Percentiles rank a stretch among this genome's conserved stretches.
phyloP scores from a whole-genome alignment of 2,329 filamentous ascomycete species.

The Arthrobotrys conoides region DNA sequence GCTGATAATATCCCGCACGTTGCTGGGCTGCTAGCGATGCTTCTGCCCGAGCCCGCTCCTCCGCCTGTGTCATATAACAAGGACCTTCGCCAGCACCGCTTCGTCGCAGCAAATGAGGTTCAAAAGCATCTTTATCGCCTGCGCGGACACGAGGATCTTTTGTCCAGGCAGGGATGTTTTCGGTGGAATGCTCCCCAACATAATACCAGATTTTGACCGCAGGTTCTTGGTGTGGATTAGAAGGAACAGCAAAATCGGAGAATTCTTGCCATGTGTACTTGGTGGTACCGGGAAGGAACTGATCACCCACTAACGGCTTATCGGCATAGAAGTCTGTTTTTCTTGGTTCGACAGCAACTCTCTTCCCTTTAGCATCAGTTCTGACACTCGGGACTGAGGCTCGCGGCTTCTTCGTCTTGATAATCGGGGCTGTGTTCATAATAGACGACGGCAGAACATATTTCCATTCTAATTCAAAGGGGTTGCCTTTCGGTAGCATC shows the following conservation, averaged over 20 bases:
- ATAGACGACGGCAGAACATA: slow-evolving; percentile 66
- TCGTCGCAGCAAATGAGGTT: slow-evolving; percentile 51
- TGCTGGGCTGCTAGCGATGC: slow-evolving; percentile 27
- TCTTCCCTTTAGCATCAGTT: slow-evolving; percentile 50
- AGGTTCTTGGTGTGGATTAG: slow-evolving; percentile 46
- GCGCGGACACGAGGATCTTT: slow-evolving; percentile 41
- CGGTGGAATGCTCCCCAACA: slow-evolving; percentile 46
- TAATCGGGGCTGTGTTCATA: slow-evolving; percentile 45
- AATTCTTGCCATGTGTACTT: slow-evolving; percentile 51
- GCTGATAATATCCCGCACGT: slow-evolving; percentile 44
- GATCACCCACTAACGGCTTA: slow-evolving; percentile 41
- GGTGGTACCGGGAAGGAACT: slow-evolving; percentile 48
- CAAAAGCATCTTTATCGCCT: slow-evolving; percentile 46
- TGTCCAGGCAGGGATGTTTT: slow-evolving; percentile 57
- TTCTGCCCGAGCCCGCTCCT: slow-evolving; percentile 32
- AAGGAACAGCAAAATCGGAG: slow-evolving; percentile 17
- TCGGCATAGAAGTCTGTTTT: slow-evolving; percentile 59
- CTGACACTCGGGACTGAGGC: slow-evolving; percentile 37
- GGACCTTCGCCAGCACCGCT: slow-evolving; percentile 41
- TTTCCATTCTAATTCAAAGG: slow-evolving; percentile 85
- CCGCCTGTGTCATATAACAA: slow-evolving; percentile 52
- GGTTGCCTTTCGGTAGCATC: slow-evolving; percentile 83
- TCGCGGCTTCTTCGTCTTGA: slow-evolving; percentile 32
- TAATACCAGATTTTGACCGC: slow-evolving; percentile 59
- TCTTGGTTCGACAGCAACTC: slow-evolving; percentile 50